Evolutionary conservation across 2,329 filamentous ascomycete species (phyloP).

Genomic region (Chaetothyriales sp.): DNA sequence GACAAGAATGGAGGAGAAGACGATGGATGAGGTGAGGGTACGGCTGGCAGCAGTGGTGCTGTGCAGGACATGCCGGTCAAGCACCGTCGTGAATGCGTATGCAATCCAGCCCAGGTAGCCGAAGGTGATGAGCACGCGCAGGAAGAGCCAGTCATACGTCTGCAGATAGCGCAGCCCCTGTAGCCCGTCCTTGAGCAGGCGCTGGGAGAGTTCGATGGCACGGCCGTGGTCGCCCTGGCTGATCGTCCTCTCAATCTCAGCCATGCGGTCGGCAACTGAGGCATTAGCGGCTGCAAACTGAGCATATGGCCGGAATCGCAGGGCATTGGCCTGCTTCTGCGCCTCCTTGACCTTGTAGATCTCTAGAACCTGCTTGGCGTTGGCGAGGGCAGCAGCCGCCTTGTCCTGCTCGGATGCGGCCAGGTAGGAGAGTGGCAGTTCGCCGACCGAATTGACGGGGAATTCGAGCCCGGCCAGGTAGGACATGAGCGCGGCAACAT

Average conservation of each 20-base stretch:
- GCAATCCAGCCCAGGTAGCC: constrained; percentile 94
- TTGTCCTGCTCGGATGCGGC: constrained; percentile 59
- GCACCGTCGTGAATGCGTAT: constrained; percentile 74
- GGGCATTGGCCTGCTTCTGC: constrained; percentile 57
- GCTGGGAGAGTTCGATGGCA: constrained; percentile 63
- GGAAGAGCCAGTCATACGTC: constrained; percentile 96
- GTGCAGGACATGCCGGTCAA: constrained; percentile 75
- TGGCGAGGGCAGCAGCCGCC: constrained; percentile 68
- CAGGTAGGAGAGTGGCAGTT: constrained; percentile 72
- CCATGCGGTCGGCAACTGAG: constrained; percentile 51
- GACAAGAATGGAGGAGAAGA: constrained; percentile 64
- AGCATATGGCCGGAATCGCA: constrained; percentile 63
- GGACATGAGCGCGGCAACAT: constrained; percentile 89
- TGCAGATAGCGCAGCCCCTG: constrained; percentile 84
- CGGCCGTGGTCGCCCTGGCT: constrained; percentile 50
- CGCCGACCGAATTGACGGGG: constrained; percentile 89
- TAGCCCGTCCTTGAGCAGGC: constrained; percentile 60
- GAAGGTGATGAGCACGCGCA: constrained; percentile 71
- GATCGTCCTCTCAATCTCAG: constrained; percentile 54
- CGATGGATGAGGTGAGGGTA: constrained; percentile 40
- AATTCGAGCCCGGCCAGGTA: constrained; percentile 78
- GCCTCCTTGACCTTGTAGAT: constrained; percentile 94
- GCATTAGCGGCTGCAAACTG: constrained; percentile 50
- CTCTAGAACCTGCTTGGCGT: constrained; percentile 74
- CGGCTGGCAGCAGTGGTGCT: constrained; percentile 50